Evolutionary conservation across 805 yeast species (phyloP).

Genomic region (Candida schatavii): DNA sequence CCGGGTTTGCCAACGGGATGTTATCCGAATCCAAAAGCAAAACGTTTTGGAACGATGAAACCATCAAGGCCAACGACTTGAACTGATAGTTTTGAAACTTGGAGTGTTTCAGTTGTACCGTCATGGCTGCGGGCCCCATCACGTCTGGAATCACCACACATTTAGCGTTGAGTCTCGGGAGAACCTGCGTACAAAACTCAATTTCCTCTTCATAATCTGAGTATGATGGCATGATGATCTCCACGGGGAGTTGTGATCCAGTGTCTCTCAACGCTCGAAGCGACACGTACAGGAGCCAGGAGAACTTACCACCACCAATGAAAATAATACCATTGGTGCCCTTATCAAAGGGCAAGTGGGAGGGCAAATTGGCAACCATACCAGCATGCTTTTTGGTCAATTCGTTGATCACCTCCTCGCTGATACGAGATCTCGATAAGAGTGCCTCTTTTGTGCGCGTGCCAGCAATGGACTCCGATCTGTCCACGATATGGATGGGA

Average conservation of each 20-base stretch:
- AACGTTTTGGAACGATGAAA: conserved; percentile 45
- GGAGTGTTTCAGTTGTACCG: conserved; percentile 9
- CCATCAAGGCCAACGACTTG: conserved; percentile 43
- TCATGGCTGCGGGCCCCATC: conserved; percentile 20
- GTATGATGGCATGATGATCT: conserved; percentile 39
- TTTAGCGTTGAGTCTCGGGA: conserved; percentile 41
- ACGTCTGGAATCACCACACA: conserved; percentile 40
- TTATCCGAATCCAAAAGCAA: conserved; percentile 48
- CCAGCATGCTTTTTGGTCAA: conserved; percentile 1
- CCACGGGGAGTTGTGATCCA: conserved; percentile 44
- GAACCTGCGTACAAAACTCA: conserved; percentile 35
- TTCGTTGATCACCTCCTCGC: conserved; percentile 2
- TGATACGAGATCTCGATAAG: conserved; percentile 1
- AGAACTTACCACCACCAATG: conserved; percentile 43
- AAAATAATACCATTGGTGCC: conserved; percentile 23
- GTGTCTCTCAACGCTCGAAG: conserved; percentile 40
- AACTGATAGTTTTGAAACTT: conserved; percentile 33
- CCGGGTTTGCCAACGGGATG: conserved; percentile 43
- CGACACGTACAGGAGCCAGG: conserved; percentile 40
- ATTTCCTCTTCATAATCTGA: conserved; percentile 35
- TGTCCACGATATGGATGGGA: conserved; percentile 4
- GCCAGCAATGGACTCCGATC: not conserved
- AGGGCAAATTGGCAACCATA: not conserved
- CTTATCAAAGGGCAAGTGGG: conserved; percentile 6
- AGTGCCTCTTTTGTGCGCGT: conserved; percentile 2